phyloP scores from a whole-genome alignment of 139 green algal species.

The Dunaliella primolecta region DNA sequence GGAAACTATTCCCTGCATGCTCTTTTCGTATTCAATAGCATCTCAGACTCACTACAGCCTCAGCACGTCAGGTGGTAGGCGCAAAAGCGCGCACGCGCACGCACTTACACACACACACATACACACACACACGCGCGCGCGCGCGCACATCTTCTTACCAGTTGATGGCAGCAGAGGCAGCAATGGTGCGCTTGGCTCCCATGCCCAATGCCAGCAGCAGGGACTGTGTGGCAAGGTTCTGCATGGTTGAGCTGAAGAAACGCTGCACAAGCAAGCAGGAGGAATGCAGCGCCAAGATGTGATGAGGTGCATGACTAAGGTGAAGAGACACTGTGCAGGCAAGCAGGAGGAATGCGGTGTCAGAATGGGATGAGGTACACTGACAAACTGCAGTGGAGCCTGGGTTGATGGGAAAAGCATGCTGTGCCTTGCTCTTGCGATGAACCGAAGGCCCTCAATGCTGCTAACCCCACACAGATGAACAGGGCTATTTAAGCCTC shows the following conservation, averaged over 20 bases:
- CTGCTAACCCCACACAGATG: too few relatives aligned
- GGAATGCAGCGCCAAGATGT: not conserved
- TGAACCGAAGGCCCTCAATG: too few relatives aligned
- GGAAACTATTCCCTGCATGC: too few relatives aligned
- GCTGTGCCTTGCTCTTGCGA: not conserved
- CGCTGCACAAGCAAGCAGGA: conserved; percentile 54
- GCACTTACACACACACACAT: too few relatives aligned
- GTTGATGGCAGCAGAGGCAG: conserved; percentile 59
- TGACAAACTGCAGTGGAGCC: too few relatives aligned
- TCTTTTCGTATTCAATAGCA: too few relatives aligned
- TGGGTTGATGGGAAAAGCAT: not conserved
- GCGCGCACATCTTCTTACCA: too few relatives aligned
- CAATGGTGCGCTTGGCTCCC: conserved; percentile 64
- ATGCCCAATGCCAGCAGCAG: conserved; percentile 90
- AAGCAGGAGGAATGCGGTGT: not conserved
- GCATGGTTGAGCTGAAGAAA: conserved; percentile 72
- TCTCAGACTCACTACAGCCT: too few relatives aligned
- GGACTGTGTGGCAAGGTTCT: conserved; percentile 81
- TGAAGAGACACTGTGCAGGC: conserved; percentile 74
- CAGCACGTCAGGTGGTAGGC: too few relatives aligned
- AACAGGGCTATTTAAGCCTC: too few relatives aligned
- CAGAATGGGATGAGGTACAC: conserved; percentile 24
- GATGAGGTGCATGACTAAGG: conserved; percentile 51
- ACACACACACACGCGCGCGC: too few relatives aligned
- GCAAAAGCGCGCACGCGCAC: too few relatives aligned